Evolutionary conservation across 495 filamentous ascomycete genomes (phyloP), one percentile per base, ranked within the genome.

Genomic region (Haplographium delicatum): DNA sequence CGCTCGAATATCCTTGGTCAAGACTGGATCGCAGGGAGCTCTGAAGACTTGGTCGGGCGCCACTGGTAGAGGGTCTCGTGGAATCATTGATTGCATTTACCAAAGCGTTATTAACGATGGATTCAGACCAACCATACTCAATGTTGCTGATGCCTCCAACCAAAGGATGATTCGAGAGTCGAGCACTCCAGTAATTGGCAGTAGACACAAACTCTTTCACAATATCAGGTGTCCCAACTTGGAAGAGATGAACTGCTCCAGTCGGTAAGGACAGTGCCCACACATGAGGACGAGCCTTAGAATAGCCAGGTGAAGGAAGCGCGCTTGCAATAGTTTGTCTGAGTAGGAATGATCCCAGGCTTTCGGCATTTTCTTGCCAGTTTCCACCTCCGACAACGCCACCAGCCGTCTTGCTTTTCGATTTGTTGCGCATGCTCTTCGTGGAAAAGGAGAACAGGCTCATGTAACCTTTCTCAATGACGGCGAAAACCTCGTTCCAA

Each of bases 151-250:
- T 84, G 53, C 89, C 91, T 22, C 91, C 93, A 7, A 90, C 78
- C 4, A 97, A 71, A 9, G 93, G 93, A 54, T 95, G 86, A 53
- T 95, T 96, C 60, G 88, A 95, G 7, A 97, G 72, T 35, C 93
- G 79, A 2, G 93, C 90, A 59, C 88, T 88, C 93, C 93, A 99
- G 69, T 99, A 99, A 68, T 99, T 99, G 57, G 89, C 91, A 0
- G 88, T 94, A 27, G 80, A 82, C 43, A 96, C 89, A 52, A 96
- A 99, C 59, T 99, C 93, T 43, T 83, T 83, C 38, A 91, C 85
- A 58, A 99, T 96, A 61, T 97, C 94, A 2, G 87, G 81, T 0
- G 93, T 99, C 35, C 94, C 93, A 52, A 89, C 94, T 64, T 97
- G 90, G 76, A 99, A 99, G 22, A 97, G 77, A 65, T 99, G 94